Percentiles rank a stretch among this genome's conserved stretches.
phyloP scores from a whole-genome alignment of 1,284 basidiomycete species.

The Puccinia triticina region DNA sequence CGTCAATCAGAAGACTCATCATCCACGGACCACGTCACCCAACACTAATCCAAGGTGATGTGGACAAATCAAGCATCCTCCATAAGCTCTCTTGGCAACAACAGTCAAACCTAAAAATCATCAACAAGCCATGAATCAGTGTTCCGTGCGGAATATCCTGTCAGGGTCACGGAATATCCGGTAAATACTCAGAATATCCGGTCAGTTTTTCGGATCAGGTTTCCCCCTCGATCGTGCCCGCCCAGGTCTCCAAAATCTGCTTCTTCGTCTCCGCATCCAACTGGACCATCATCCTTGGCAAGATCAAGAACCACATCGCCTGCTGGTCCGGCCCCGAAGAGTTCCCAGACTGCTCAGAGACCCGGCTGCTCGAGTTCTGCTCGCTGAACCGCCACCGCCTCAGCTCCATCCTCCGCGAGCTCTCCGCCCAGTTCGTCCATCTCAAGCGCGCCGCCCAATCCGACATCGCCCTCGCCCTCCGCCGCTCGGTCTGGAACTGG shows the following conservation, averaged over 20 bases:
- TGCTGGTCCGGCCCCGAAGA: slow-evolving; percentile 65
- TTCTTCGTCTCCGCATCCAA: slow-evolving; percentile 88
- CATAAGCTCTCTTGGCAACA: too few species aligned
- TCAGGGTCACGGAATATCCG: too few species aligned
- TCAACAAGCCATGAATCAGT: too few species aligned
- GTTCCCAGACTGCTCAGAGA: slow-evolving; percentile 69
- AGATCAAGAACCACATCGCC: slow-evolving; percentile 74
- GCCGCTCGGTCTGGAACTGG: slow-evolving; percentile 88
- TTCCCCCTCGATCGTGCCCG: slow-evolving; percentile 54
- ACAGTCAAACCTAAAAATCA: too few species aligned
- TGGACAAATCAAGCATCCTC: too few species aligned
- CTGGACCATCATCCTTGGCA: slow-evolving; percentile 77
- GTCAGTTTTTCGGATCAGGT: too few species aligned
- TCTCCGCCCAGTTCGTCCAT: slow-evolving; percentile 80
- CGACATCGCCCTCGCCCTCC: slow-evolving; percentile 73
- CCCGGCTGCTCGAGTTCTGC: slow-evolving; percentile 74
- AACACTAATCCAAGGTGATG: too few species aligned
- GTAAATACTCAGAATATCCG: too few species aligned
- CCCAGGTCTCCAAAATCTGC: slow-evolving; percentile 71
- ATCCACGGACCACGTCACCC: too few species aligned
- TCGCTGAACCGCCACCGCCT: slow-evolving; percentile 70
- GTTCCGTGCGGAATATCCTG: too few species aligned
- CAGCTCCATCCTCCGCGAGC: slow-evolving; percentile 69
- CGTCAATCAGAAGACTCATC: too few species aligned
- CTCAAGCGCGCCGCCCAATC: slow-evolving; percentile 76